phyloP scores from a whole-genome alignment of 768 basidiomycete genomes.

The Suillus spraguei region DNA sequence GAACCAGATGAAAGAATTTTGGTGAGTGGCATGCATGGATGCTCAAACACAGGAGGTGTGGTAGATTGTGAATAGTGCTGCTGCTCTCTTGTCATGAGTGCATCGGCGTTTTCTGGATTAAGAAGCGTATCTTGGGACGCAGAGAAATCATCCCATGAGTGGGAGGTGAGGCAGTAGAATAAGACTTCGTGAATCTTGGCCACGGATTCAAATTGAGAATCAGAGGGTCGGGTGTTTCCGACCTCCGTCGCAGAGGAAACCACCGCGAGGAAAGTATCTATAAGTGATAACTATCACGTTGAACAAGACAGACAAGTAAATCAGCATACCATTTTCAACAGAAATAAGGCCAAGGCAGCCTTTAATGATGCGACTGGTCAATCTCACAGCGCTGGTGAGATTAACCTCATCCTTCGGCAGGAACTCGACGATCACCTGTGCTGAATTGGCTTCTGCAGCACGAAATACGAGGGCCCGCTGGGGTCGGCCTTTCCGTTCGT shows the following conservation, averaged over 20 bases:
- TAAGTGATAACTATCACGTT: neutral
- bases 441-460: constrained; percentile 48
- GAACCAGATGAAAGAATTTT: constrained; percentile 91
- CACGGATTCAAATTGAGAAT: constrained; percentile 62
- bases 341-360: constrained; percentile 85
- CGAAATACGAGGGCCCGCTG: constrained; percentile 72
- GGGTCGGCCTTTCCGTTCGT: constrained; percentile 63
- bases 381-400: constrained; percentile 57
- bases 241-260: constrained; percentile 77
- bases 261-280: constrained; percentile 86
- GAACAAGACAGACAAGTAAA: neutral
- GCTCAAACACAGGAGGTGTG: constrained; percentile 67
- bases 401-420: constrained; percentile 74
- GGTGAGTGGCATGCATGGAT: constrained; percentile 87
- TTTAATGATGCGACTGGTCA: constrained; percentile 74
- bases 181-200: constrained; percentile 86
- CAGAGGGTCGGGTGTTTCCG: constrained; percentile 67
- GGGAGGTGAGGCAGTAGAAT: constrained; percentile 85
- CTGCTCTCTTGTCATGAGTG: constrained; percentile 40
- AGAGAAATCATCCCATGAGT: constrained; percentile 80
- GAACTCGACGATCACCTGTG: constrained; percentile 86
- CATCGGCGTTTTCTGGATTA: constrained; percentile 59
- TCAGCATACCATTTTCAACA: constrained; percentile 62
- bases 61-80: constrained; percentile 43
- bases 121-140: constrained; percentile 52